phyloP scores from a whole-genome alignment of 1,284 basidiomycete genomes.

The Malassezia psittaci region DNA sequence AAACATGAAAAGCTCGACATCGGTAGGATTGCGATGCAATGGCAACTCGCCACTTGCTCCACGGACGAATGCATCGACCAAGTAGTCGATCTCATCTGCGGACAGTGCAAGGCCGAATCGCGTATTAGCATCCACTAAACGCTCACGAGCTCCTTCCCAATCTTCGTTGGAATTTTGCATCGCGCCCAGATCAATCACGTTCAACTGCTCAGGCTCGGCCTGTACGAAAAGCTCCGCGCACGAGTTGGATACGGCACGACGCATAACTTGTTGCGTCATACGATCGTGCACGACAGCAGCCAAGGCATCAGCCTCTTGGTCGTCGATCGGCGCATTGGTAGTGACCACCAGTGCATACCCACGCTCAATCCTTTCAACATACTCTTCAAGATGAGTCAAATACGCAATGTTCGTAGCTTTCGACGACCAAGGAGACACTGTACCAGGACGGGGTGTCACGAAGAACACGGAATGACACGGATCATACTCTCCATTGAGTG shows the following conservation, averaged over 20 bases:
- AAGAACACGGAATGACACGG: constrained; percentile 24
- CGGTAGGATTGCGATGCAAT: constrained; percentile 54
- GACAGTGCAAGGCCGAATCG: constrained; percentile 82
- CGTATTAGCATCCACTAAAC: constrained; percentile 67
- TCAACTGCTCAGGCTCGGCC: constrained; percentile 60
- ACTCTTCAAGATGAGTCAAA: constrained; percentile 65
- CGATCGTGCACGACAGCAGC: constrained; percentile 56
- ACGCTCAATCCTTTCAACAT: constrained; percentile 72
- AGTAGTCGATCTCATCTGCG: constrained; percentile 79
- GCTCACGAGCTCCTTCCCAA: constrained; percentile 27
- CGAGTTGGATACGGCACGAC: constrained; percentile 52
- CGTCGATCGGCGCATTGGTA: constrained; percentile 43
- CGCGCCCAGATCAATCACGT: constrained; percentile 55
- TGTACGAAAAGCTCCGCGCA: constrained; percentile 62
- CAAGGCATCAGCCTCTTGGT: constrained; percentile 20
- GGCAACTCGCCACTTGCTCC: constrained; percentile 35
- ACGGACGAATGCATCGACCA: constrained; percentile 72
- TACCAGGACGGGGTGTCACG: constrained; percentile 37
- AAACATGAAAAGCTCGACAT: constrained; percentile 99
- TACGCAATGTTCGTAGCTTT: constrained; percentile 82
- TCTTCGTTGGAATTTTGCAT: constrained; percentile 19
- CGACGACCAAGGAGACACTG: constrained; percentile 88
- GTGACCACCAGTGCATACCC: constrained; percentile 66
- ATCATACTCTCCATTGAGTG: constrained; percentile 35
- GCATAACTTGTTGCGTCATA: constrained; percentile 72